phyloP scores from a whole-genome alignment of 768 basidiomycete species.

The Thelephora aurantiotincta region DNA sequence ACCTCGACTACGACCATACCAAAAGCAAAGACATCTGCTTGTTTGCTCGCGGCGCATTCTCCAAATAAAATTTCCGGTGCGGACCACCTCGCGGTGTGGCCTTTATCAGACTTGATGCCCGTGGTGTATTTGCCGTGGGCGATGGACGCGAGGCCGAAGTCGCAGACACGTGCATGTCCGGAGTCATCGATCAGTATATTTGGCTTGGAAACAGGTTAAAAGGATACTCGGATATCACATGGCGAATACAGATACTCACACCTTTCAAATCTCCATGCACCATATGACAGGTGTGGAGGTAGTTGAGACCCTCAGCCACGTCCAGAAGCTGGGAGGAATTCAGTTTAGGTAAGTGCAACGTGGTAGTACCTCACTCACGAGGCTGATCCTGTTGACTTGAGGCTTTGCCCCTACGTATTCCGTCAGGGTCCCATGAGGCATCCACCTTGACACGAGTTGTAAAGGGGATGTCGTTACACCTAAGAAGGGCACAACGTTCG shows the following conservation, averaged over 20 bases:
- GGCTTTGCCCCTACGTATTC: no score
- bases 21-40: neutral
- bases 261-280: neutral
- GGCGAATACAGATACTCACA: neutral
- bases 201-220: neutral
- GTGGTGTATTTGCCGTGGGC: no score
- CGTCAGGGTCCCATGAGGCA: no score
- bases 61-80: neutral
- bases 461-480: no score
- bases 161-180: conserved; percentile 2
- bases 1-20: neutral
- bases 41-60: neutral
- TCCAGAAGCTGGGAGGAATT: neutral
- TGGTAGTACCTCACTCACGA: no score
- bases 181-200: conserved; percentile 7
- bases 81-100: neutral
- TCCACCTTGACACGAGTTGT: no score
- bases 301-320: neutral
- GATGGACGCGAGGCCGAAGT: conserved; percentile 3
- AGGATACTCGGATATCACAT: neutral
- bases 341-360: no score
- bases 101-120: no score
- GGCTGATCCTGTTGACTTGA: no score
- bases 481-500: no score
- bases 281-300: neutral